Base-by-base conservation (phyloP, 352 stramenopile species). In the Phytophthora foliorum region DNA sequence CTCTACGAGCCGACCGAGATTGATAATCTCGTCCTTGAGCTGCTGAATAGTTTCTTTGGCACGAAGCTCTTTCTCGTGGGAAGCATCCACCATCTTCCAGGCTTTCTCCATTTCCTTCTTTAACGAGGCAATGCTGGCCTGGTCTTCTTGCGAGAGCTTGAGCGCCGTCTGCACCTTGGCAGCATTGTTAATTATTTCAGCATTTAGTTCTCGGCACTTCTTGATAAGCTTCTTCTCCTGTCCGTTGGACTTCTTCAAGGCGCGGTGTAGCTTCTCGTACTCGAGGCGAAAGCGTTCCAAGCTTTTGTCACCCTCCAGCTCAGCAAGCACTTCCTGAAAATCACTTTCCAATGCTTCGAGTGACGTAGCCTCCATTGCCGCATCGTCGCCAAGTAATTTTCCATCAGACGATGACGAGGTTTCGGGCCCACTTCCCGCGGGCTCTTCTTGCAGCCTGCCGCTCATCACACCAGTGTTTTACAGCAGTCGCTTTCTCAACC, bases 31-130 rank as follows among this genome's bases (percentile, higher is more conserved):
- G 25, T 98, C 92, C 75, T 98, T 98, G 59, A 99, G 91, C 68
- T 98, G 92, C 60, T 89, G 82, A 64, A 99, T 98, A 1, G 91
- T 98, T 38, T 98, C 93, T 72, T 99, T 99, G 6, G 94, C 93
- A 11, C 86, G 85, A n/a, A 95, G 80, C 75, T 98, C 93, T 74
- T 98, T 98, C 63, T 97, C 87, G 72, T 98, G 95, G 1, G 94
- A 97, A n/a, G 92, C 87, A 66, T 99, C 94, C 65, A 99, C 76
- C 91, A 97, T 97, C 73, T 98, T 94, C 89, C 88, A 97, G n/a
- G 92, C 87, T 69, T 96, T 98, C 55, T 99, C 94, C 75, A 99
- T 98, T 80, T 99, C 95, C 60, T 98, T 98, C 72, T 98, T 97
- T 46, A 99, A 84, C 51, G 86, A 93, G 24, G 81, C 78, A 69